A percentile compares a stretch with the other conserved stretches of the same genome.
phyloP scores from a whole-genome alignment of 768 basidiomycete species.

The Podaxis pistillaris region DNA sequence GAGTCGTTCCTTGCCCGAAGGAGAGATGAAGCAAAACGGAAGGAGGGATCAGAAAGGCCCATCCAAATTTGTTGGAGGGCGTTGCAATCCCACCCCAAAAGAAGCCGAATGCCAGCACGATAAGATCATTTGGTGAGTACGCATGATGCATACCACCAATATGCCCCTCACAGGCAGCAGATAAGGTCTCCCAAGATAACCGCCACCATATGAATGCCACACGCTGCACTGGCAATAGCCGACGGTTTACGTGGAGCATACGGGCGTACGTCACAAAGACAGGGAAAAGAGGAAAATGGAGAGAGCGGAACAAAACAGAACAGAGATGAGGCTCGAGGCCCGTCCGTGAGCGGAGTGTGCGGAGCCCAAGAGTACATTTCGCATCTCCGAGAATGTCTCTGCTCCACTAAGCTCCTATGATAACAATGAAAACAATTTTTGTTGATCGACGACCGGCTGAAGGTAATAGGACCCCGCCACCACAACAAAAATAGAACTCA shows the following conservation, averaged over 20 bases:
- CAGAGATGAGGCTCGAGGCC: background rate
- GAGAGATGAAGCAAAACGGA: background rate
- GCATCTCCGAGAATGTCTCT: background rate
- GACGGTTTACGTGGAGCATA: background rate
- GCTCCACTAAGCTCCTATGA: background rate
- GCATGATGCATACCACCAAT: background rate
- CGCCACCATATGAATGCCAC: background rate
- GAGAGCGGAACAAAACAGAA: background rate
- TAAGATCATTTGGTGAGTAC: background rate
- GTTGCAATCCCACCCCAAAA: constrained; percentile 10
- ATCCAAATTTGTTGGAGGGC: background rate
- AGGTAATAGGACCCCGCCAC: background rate
- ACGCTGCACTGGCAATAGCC: background rate
- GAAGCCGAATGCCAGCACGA: constrained; percentile 2
- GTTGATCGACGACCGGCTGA: background rate
- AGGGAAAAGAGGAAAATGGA: background rate
- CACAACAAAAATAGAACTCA: constrained; percentile 5
- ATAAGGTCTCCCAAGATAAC: background rate
- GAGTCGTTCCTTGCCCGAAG: background rate
- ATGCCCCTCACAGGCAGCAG: background rate
- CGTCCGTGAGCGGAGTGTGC: background rate
- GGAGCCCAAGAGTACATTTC: background rate
- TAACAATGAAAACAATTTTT: background rate
- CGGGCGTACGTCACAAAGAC: background rate
- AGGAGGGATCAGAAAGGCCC: constrained; percentile 1